These are phyloP conservation scores for Hammondia hammondi DNA, from an alignment of 169 alveolate species.

Conservation along the genomic window DNA sequence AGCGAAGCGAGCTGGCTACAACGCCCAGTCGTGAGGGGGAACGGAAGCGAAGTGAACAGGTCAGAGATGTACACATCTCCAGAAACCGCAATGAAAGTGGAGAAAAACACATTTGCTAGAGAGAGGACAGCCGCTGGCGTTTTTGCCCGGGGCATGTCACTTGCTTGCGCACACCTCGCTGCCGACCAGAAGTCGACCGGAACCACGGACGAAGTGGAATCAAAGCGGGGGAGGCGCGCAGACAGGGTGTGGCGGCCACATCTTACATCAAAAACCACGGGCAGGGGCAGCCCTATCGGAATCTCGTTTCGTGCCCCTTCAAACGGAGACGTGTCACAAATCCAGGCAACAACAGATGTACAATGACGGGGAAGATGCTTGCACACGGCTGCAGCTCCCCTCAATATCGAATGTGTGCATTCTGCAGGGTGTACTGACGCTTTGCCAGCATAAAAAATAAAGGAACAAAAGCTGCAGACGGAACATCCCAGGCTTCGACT, in stretches of 20 bases:
- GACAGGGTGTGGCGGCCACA: not conserved
- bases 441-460: no score
- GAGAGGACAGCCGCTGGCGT: not conserved
- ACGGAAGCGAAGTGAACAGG: not conserved
- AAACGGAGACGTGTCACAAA: no score
- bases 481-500: no score
- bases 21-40: not conserved
- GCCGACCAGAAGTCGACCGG: not conserved
- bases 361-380: no score
- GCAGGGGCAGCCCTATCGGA: not conserved
- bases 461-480: no score
- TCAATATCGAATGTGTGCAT: no score
- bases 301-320: not conserved
- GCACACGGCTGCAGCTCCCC: no score
- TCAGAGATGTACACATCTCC: not conserved
- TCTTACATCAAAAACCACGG: not conserved
- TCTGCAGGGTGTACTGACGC: no score
- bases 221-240: not conserved
- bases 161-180: not conserved
- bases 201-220: not conserved
- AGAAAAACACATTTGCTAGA: not conserved
- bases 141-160: not conserved
- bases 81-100: not conserved
- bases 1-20: not conserved
- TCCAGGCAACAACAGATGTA: no score